Percentiles rank a stretch among this genome's conserved stretches.
Conservation (phyloP, 2,329 filamentous ascomycete genomes). For the Hymenoscyphus linearis region DNA sequence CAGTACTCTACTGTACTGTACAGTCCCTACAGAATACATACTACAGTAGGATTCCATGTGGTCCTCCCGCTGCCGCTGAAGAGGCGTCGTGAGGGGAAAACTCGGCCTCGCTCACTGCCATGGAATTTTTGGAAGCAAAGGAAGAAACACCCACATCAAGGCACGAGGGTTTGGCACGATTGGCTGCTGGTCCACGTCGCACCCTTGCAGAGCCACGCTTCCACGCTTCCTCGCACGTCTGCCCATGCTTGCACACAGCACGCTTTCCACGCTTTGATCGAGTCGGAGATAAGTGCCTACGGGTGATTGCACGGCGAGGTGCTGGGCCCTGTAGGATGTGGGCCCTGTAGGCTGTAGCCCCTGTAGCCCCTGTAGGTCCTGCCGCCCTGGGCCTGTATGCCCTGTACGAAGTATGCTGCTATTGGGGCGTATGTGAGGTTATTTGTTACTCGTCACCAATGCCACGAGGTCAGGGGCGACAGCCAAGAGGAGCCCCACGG, state of each 20-base stretch:
- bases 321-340: too few relatives aligned
- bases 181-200: not conserved
- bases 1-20: too few relatives aligned
- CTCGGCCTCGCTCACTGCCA: not conserved
- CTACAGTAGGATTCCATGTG: too few relatives aligned
- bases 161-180: not conserved
- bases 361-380: too few relatives aligned
- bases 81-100: not conserved
- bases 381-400: too few relatives aligned
- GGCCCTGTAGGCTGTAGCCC: too few relatives aligned
- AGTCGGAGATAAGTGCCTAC: not conserved
- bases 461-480: not conserved
- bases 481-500: not conserved
- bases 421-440: too few relatives aligned
- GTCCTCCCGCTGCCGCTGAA: not conserved
- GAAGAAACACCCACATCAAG: not conserved
- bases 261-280: not conserved
- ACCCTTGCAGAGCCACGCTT: not conserved
- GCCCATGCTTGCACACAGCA: too few relatives aligned
- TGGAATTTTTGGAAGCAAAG: not conserved
- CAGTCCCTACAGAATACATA: too few relatives aligned
- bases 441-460: not conserved
- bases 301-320: not conserved
- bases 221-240: not conserved
- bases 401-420: too few relatives aligned